Conservation (phyloP, 2,329 filamentous ascomycete genomes). For the Fusarium sp. region DNA sequence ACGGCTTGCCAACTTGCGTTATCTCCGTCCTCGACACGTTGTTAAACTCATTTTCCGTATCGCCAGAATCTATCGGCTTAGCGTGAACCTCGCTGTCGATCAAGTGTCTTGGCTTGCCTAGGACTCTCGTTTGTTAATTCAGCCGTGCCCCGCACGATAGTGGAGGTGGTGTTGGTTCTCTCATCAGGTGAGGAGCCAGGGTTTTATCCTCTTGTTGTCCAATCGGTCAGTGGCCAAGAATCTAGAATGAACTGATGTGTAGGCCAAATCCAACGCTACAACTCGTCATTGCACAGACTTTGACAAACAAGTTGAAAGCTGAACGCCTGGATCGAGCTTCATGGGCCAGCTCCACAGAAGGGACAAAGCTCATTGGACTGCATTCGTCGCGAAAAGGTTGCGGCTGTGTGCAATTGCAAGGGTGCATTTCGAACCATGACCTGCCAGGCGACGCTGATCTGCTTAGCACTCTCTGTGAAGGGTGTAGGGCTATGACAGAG, state of each 20-base stretch:
- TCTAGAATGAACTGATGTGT: not conserved
- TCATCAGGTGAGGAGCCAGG: not conserved
- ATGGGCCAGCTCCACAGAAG: not conserved
- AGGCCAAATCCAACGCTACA: not conserved
- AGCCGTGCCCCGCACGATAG: not conserved
- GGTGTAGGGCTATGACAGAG: not conserved
- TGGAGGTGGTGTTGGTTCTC: not conserved
- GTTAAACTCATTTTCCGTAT: not conserved
- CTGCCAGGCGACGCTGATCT: not conserved
- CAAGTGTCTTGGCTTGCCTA: not conserved
- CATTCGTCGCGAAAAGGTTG: not conserved
- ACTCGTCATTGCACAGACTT: not conserved
- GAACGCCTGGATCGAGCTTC: not conserved
- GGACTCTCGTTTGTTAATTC: not conserved
- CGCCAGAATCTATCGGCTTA: not conserved
- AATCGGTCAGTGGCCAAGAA: not conserved
- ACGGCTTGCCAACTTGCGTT: not conserved
- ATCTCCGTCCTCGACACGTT: not conserved
- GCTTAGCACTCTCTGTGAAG: not conserved
- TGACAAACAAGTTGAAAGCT: not conserved
- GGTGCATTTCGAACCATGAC: not conserved
- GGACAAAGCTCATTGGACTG: not conserved
- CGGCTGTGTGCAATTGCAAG: not conserved
- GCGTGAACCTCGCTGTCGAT: not conserved
- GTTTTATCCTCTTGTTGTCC: not conserved